Conservation (phyloP, 2,329 filamentous ascomycete species). For the Cercospora citrullina region DNA sequence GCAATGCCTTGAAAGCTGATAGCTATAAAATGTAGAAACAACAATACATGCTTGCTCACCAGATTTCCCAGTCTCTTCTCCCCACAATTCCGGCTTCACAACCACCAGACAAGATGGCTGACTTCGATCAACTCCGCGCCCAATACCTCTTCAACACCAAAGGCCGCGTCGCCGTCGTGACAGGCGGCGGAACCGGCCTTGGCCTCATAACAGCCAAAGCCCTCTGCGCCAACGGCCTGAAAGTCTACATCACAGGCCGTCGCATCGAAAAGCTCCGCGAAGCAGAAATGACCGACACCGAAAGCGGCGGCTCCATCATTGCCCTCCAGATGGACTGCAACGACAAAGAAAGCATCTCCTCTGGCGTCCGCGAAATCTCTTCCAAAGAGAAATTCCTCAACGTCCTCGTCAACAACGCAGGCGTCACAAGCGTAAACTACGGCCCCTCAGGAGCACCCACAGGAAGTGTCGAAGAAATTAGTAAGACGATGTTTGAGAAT, state of each 20-base stretch:
- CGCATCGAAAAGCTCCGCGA: conserved; percentile 48
- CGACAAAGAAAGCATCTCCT: conserved; percentile 35
- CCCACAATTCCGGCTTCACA: no score
- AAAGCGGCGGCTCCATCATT: conserved; percentile 58
- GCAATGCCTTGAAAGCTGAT: neutral
- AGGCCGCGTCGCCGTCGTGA: conserved; percentile 46
- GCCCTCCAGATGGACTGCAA: conserved; percentile 38
- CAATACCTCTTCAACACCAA: conserved; percentile 43
- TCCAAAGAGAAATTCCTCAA: conserved; percentile 37
- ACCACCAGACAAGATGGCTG: conserved; percentile 25
- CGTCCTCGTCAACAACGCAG: conserved; percentile 39
- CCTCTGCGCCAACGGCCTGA: conserved; percentile 51
- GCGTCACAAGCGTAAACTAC: conserved; percentile 33
- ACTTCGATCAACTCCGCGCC: conserved; percentile 30
- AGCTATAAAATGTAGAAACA: neutral
- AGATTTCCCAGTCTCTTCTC: neutral
- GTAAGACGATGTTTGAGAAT: conserved; percentile 51
- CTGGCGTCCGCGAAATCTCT: conserved; percentile 31
- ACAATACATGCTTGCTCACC: neutral
- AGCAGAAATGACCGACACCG: conserved; percentile 54
- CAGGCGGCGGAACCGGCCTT: conserved; percentile 49
- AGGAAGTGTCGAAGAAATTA: conserved; percentile 56
- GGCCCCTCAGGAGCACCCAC: conserved; percentile 28
- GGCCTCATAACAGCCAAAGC: conserved; percentile 52
- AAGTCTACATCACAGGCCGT: conserved; percentile 52